Conservation (phyloP, 345 rosid species). For the Gossypium sturtianum region DNA sequence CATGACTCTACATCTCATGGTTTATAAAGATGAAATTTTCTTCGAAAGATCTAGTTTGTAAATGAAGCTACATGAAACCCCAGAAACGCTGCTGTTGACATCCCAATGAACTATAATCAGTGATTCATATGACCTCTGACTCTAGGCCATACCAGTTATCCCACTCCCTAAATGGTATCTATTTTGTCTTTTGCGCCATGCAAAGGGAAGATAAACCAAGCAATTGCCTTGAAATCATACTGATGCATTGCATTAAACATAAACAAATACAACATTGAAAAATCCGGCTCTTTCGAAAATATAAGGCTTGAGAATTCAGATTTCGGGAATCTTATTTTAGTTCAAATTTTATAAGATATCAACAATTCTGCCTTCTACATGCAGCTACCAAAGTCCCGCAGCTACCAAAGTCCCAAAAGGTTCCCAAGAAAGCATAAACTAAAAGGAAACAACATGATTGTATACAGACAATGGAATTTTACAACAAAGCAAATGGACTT, state of each 20-base stretch:
- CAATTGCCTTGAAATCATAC: background rate
- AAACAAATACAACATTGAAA: background rate
- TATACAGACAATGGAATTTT: background rate
- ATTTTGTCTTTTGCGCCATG: background rate
- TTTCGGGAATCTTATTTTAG: background rate
- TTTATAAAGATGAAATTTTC: background rate
- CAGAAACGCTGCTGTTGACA: background rate
- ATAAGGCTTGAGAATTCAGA: background rate
- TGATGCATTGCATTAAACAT: background rate
- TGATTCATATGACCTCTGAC: too few species aligned
- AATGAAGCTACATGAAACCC: background rate
- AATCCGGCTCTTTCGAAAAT: background rate
- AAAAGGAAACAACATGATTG: background rate
- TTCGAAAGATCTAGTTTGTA: background rate
- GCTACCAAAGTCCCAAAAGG: background rate
- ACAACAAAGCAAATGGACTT: background rate
- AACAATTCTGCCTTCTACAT: background rate
- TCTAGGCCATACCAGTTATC: background rate
- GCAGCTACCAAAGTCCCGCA: background rate
- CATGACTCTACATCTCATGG: background rate
- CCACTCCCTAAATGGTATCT: background rate
- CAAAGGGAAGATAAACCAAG: conserved; percentile 3
- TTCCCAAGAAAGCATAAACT: background rate
- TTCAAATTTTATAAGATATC: background rate
- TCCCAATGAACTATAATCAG: background rate